Percentiles rank a stretch among this genome's conserved stretches.
phyloP scores from a whole-genome alignment of 2,329 filamentous ascomycete species.

The Fusarium goolgardi region DNA sequence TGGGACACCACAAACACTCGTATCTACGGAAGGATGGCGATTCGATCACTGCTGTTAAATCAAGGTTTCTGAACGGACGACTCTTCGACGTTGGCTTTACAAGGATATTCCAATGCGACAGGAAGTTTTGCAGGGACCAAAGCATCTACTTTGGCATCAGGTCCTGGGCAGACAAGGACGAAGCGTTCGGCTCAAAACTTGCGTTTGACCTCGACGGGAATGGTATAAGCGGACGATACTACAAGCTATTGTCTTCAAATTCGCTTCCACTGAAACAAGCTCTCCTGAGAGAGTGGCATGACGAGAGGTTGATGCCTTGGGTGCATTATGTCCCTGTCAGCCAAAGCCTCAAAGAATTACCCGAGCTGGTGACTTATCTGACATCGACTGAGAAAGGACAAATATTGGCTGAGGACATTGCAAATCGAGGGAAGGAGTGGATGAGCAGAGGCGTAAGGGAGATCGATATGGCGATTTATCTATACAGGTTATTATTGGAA shows the following conservation, averaged over 20 bases:
- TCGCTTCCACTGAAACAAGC: slow-evolving; percentile 64
- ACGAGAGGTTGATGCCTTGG: slow-evolving; percentile 67
- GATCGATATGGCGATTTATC: slow-evolving; percentile 69
- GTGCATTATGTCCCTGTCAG: slow-evolving; percentile 67
- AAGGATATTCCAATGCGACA: slow-evolving; percentile 58
- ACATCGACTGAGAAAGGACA: slow-evolving; percentile 60
- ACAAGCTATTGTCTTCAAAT: slow-evolving; percentile 61
- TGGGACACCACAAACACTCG: slow-evolving; percentile 40
- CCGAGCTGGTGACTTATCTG: slow-evolving; percentile 62
- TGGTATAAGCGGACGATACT: slow-evolving; percentile 65
- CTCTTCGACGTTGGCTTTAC: slow-evolving; percentile 61
- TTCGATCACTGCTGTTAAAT: slow-evolving; percentile 31
- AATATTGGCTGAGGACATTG: slow-evolving; percentile 61
- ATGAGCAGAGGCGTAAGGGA: slow-evolving; percentile 64
- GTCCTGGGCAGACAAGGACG: slow-evolving; percentile 50
- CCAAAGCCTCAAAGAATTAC: slow-evolving; percentile 61
- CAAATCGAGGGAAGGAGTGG: slow-evolving; percentile 66
- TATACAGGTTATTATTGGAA: slow-evolving; percentile 71
- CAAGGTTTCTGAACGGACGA: slow-evolving; percentile 52
- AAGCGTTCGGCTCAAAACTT: slow-evolving; percentile 54
- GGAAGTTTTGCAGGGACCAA: slow-evolving; percentile 53
- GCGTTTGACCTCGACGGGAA: slow-evolving; percentile 68
- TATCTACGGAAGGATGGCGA: slow-evolving; percentile 50
- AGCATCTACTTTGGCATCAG: slow-evolving; percentile 48
- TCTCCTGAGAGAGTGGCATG: slow-evolving; percentile 67